These are phyloP conservation scores for Cicer cuneatum DNA, from an alignment of 306 rosid genomes.

Conservation along the genomic window DNA sequence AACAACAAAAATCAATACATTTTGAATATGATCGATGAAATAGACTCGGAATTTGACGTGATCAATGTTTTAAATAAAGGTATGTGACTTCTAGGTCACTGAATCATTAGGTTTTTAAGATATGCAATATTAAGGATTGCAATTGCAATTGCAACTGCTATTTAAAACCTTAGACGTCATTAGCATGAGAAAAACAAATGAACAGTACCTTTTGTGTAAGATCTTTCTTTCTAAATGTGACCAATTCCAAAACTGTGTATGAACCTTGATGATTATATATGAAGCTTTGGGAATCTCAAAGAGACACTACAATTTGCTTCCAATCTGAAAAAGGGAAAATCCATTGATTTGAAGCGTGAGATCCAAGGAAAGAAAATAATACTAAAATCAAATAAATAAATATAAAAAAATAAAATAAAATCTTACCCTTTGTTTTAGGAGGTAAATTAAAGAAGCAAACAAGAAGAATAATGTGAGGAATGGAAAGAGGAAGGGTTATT, in stretches of 20 bases:
- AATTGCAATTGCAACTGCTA: background rate
- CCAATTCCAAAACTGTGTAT: constrained; percentile 8
- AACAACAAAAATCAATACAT: background rate
- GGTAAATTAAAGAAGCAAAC: background rate
- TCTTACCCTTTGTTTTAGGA: constrained; percentile 1
- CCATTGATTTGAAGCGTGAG: background rate
- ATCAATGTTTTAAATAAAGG: background rate
- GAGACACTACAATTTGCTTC: constrained; percentile 1
- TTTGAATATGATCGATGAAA: background rate
- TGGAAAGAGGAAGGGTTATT: background rate
- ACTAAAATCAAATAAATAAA: background rate
- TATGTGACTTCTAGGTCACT: background rate
- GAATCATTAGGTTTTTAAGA: background rate
- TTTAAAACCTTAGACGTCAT: background rate
- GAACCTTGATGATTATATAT: background rate
- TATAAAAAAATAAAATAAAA: background rate
- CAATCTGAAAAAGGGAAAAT: constrained; percentile 31
- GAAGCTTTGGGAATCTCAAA: constrained; percentile 31
- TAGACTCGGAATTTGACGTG: background rate
- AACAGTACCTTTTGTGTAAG: constrained; percentile 2
- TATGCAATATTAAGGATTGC: background rate
- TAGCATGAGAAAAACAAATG: background rate
- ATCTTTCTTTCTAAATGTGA: background rate
- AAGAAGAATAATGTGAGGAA: background rate
- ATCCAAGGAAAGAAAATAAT: background rate